Evolutionary conservation across 192 early-diverging fungal genomes (phyloP), one percentile per base, ranked within the genome.

Genomic region (Gamsiella multidivaricata): DNA sequence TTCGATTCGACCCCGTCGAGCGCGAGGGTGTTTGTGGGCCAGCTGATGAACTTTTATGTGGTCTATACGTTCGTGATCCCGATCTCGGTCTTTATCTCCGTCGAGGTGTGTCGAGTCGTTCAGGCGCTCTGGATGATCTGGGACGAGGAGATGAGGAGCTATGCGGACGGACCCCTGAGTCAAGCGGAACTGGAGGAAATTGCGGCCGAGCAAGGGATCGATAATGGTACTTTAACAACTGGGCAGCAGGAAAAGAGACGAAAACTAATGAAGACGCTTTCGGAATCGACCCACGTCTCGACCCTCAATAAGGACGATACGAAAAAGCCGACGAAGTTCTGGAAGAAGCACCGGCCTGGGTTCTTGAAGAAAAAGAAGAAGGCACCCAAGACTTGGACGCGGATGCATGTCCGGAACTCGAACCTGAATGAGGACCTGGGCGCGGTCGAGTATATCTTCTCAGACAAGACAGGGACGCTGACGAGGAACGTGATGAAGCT

Each of bases 341-440:
- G 81, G 70, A 50, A 45, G 8, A 70, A 78, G 5, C 51, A 47
- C 39, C 53, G 49, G 25, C 32, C 61, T 3, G 47, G 18, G 8
- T 23, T 59, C 28, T 33, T 64, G 45, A 68, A 58, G 25, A 69
- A 59, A 49, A 78, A 78, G 25, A 78, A 67, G 29, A 70, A 69
- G 70, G 47, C 58, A 5, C 47, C 61, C 39, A 73, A 80, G 78
- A 65, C 64, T 36, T 71, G 67, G 78, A 81, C 69, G 15, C 47
- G 76, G 54, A 81, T 79, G 60, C 74, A 78, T 47, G 74, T 78
- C 5, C 74, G 74, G 60, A 78, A 78, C 54, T 78, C 81, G 20
- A 84, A 82, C 42, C 82, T 98, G 56, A 94, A 96, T 28, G 96
- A 98, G 81, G 96, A 98, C 79, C 83, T 98, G 22, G 96, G 95